Conservation (phyloP, 257 asterid genomes). For the Penstemon eatonii region DNA sequence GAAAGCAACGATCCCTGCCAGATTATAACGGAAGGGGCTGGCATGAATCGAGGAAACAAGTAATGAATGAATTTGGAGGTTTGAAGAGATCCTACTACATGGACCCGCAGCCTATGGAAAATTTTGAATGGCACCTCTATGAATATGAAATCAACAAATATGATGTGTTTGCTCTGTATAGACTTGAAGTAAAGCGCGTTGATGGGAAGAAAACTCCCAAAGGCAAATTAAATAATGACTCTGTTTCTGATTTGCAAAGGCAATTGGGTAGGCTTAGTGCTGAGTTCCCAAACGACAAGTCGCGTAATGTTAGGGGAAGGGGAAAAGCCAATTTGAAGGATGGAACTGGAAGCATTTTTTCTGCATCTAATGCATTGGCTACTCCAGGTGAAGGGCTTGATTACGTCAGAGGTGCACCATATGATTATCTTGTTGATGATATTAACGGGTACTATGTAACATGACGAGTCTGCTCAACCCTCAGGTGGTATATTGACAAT, state of each 20-base stretch:
- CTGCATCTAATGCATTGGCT: conserved; percentile 30
- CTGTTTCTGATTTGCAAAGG: conserved; percentile 89
- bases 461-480: conserved; percentile 41
- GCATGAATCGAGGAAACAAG: conserved; percentile 97
- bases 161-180: conserved; percentile 73
- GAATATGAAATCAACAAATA: conserved; percentile 80
- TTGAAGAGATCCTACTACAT: conserved; percentile 94
- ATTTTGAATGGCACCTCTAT: conserved; percentile 86
- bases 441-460: conserved; percentile 52
- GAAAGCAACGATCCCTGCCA: conserved; percentile 94
- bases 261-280: conserved; percentile 84
- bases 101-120: conserved; percentile 97
- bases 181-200: conserved; percentile 76
- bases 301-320: conserved; percentile 47
- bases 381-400: conserved; percentile 49
- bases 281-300: conserved; percentile 64
- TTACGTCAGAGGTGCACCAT: conserved; percentile 37
- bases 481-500: conserved; percentile 45
- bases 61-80: conserved; percentile 82
- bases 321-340: conserved; percentile 42
- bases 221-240: conserved; percentile 65
- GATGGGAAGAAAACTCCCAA: conserved; percentile 78
- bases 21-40: conserved; percentile 97
- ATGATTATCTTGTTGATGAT: conserved; percentile 61
- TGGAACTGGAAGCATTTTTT: conserved; percentile 29